Percentiles rank a stretch among this genome's conserved stretches.
These are phyloP conservation scores for Prunus dulcis DNA, from an alignment of 306 rosid species.

Conservation along the genomic window DNA sequence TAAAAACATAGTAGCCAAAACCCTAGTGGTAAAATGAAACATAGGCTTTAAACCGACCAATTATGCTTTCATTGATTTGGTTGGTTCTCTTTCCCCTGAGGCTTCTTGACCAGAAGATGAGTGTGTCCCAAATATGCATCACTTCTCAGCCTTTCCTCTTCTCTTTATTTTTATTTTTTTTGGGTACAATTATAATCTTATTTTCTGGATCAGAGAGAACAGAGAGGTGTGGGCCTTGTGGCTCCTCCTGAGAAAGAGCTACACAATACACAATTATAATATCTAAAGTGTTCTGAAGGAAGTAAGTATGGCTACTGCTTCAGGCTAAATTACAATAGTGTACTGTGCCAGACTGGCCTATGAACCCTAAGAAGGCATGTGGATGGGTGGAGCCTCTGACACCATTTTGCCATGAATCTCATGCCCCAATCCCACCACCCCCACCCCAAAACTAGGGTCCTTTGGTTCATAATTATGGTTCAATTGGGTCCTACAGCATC, in stretches of 20 bases:
- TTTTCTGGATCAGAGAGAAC: not conserved
- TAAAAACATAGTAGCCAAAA: not conserved
- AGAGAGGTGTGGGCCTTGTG: slow-evolving; percentile 1
- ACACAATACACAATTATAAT: not conserved
- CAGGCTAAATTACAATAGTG: slow-evolving; percentile 38
- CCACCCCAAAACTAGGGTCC: slow-evolving; percentile 30
- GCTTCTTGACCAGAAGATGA: not conserved
- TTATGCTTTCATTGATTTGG: not conserved
- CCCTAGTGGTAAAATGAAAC: not conserved
- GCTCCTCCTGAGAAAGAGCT: not conserved
- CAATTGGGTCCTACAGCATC: slow-evolving; percentile 33
- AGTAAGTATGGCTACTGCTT: slow-evolving; percentile 13
- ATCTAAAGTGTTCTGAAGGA: not conserved
- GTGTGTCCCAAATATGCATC: not conserved
- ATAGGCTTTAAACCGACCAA: not conserved
- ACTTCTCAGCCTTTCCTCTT: not conserved
- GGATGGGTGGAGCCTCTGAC: slow-evolving; percentile 54
- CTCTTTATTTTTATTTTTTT: not conserved
- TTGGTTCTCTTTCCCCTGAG: not conserved
- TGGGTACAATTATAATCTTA: not conserved
- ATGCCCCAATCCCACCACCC: slow-evolving; percentile 29
- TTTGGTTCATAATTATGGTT: slow-evolving; percentile 23
- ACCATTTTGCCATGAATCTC: slow-evolving; percentile 42
- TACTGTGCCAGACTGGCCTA: slow-evolving; percentile 46
- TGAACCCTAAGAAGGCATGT: slow-evolving; percentile 38